These are phyloP conservation scores for Amphirosellinia nigrospora DNA, from an alignment of 495 filamentous ascomycete genomes.

Conservation along the genomic window DNA sequence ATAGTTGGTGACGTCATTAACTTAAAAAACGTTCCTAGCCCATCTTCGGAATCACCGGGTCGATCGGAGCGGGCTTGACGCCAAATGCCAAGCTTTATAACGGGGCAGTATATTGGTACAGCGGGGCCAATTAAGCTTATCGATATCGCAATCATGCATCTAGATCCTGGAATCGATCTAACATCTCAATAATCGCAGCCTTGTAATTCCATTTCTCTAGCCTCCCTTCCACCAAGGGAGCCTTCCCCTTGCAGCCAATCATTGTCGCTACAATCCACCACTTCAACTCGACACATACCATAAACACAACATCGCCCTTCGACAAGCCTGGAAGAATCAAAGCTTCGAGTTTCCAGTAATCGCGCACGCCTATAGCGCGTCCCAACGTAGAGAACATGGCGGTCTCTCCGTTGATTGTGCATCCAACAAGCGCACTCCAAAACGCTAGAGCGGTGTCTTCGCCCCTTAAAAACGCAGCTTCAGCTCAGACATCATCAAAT, in stretches of 20 bases:
- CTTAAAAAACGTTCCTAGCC: neutral
- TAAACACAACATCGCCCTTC: too few species aligned
- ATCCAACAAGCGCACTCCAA: conserved; percentile 34
- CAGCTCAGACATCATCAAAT: conserved; percentile 41
- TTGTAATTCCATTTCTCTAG: neutral
- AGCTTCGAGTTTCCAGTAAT: neutral
- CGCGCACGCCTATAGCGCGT: neutral
- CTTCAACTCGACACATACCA: too few species aligned
- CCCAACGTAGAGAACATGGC: conserved; percentile 33
- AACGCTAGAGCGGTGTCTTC: conserved; percentile 35
- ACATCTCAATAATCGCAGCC: neutral
- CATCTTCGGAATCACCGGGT: neutral
- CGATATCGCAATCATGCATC: neutral
- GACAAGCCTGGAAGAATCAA: neutral
- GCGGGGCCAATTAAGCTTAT: neutral
- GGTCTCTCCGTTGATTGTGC: conserved; percentile 40
- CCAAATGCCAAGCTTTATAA: conserved; percentile 1
- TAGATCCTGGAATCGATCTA: neutral
- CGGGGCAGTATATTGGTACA: neutral
- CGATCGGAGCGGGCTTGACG: neutral
- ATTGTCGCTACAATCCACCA: neutral
- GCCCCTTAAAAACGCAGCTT: conserved; percentile 40
- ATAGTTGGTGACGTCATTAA: conserved; percentile 3
- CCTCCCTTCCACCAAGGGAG: neutral
- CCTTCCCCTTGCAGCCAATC: conserved; percentile 17